Conservation (phyloP, 108 stramenopile species). For the Parietichytrium sp. region DNA sequence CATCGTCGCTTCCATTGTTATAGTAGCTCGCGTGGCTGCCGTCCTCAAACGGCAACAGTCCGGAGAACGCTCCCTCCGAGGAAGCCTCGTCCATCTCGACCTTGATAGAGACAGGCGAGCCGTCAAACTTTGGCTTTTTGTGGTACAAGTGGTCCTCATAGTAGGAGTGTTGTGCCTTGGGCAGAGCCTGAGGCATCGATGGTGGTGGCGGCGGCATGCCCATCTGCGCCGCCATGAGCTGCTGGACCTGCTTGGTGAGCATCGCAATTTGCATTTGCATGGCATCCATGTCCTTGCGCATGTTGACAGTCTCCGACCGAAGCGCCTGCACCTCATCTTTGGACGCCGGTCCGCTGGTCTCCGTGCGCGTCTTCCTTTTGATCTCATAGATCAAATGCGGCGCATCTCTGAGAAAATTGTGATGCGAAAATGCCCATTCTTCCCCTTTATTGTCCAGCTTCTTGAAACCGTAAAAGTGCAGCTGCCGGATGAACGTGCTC, state of each 20-base stretch:
- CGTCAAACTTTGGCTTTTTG: too few relatives aligned
- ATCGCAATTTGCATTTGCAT: too few relatives aligned
- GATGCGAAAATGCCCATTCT: slow-evolving; percentile 1
- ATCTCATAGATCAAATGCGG: slow-evolving; percentile 19
- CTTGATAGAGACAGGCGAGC: too few relatives aligned
- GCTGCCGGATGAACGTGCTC: slow-evolving; percentile 17
- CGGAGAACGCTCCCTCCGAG: too few relatives aligned
- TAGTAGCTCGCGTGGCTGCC: not conserved
- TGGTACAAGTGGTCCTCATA: too few relatives aligned
- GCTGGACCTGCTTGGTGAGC: too few relatives aligned
- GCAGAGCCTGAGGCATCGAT: too few relatives aligned
- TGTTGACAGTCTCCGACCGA: not conserved
- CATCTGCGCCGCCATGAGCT: too few relatives aligned
- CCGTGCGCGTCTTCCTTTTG: not conserved
- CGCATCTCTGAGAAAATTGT: not conserved
- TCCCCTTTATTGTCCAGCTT: not conserved
- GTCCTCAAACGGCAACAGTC: slow-evolving; percentile 27
- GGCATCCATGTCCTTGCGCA: not conserved
- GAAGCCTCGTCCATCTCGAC: too few relatives aligned
- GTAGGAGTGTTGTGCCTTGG: too few relatives aligned
- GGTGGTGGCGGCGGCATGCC: too few relatives aligned
- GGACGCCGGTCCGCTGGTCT: not conserved
- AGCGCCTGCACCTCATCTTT: slow-evolving; percentile 7
- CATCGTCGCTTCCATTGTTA: not conserved
- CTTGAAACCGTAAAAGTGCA: slow-evolving; percentile 39